Conservation (phyloP, 2,329 filamentous ascomycete genomes). For the Zopfia rhizophila region DNA sequence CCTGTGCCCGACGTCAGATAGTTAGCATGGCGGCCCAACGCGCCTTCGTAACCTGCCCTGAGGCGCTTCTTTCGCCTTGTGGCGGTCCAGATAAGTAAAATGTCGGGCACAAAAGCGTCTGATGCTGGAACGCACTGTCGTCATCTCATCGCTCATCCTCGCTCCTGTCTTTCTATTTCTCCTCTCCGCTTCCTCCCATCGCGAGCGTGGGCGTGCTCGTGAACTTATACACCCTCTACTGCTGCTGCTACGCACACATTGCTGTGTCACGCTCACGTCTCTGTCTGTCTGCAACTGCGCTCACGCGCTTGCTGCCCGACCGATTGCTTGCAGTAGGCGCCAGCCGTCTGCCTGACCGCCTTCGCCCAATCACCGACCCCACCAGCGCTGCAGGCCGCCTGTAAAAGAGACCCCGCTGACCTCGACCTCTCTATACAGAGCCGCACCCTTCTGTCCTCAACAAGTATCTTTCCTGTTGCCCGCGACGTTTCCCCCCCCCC, state of each 20-base stretch:
- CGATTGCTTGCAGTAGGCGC: constrained; percentile 43
- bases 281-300: constrained; percentile 19
- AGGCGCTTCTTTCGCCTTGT: no score
- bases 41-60: no score
- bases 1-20: no score
- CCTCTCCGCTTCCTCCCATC: constrained; percentile 1
- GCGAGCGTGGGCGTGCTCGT: no score
- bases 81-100: no score
- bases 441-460: constrained; percentile 34
- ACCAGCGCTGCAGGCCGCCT: constrained; percentile 23
- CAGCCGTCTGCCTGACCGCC: constrained; percentile 26
- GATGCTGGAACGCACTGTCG: no score
- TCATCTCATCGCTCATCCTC: background rate
- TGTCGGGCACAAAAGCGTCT: no score
- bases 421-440: constrained; percentile 37
- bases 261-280: constrained; percentile 27
- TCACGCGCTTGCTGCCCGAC: constrained; percentile 47
- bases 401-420: constrained; percentile 28
- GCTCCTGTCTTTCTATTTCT: background rate
- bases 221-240: background rate
- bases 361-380: constrained; percentile 39
- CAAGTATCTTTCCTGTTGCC: constrained; percentile 37
- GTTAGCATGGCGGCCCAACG: no score
- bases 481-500: constrained; percentile 21
- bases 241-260: constrained; percentile 17